These are phyloP conservation scores for Eimeria necatrix DNA, from an alignment of 169 alveolate genomes.

Conservation along the genomic window DNA sequence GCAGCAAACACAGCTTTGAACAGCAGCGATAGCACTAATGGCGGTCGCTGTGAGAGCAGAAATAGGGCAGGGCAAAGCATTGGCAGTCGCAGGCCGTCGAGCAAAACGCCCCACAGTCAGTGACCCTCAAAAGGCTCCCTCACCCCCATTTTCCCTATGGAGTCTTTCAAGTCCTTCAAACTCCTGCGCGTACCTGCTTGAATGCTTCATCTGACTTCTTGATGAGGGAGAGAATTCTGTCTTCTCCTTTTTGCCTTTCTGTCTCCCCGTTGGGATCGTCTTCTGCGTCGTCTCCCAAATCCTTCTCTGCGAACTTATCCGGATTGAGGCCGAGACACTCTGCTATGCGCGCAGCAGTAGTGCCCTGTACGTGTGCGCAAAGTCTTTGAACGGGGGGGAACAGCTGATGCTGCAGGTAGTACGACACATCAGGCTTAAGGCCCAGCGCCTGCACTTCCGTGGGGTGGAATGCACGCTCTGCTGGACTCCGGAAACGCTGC, in stretches of 20 bases:
- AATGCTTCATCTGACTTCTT: constrained; percentile 36
- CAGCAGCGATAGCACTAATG: neutral
- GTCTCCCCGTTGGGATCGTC: constrained; percentile 36
- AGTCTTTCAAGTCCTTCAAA: too few relatives aligned
- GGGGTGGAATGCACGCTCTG: constrained; percentile 78
- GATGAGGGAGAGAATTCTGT: constrained; percentile 40
- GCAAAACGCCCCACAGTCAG: too few relatives aligned
- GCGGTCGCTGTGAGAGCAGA: too few relatives aligned
- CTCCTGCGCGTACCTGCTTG: neutral
- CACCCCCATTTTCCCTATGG: too few relatives aligned
- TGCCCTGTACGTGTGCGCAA: constrained; percentile 94
- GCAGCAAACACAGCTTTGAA: neutral
- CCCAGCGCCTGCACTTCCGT: constrained; percentile 48
- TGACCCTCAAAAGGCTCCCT: too few relatives aligned
- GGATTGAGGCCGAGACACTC: constrained; percentile 82
- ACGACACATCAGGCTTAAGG: constrained; percentile 49
- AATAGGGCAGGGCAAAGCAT: too few relatives aligned
- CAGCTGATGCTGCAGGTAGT: constrained; percentile 96
- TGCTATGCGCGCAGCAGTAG: constrained; percentile 85
- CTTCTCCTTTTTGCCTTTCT: constrained; percentile 47
- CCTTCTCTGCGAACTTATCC: constrained; percentile 20
- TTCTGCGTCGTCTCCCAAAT: neutral
- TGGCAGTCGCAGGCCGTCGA: too few relatives aligned
- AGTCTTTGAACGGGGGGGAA: constrained; percentile 95
- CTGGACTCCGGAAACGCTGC: constrained; percentile 22